Base-by-base conservation (phyloP, 805 yeast genomes). In the Cephaloascus albidus region DNA sequence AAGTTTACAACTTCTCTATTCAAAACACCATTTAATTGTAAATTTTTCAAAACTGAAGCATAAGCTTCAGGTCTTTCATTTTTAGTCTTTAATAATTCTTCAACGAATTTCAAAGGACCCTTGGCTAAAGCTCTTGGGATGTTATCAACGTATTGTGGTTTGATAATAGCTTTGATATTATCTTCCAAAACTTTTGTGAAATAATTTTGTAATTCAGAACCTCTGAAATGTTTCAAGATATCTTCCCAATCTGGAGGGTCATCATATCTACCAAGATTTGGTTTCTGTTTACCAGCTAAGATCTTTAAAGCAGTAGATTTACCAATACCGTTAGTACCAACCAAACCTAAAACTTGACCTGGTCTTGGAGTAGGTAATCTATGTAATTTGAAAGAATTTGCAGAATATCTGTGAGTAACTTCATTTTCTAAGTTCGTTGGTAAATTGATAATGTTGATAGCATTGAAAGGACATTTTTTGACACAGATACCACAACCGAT, bases 401-500 rank as follows among this genome's bases (percentile, higher is more conserved):
- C 98, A 37, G 96, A 86, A 64, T 93, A 93, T 71, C 98, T 80
- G 64, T 93, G 97, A 31, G 97, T 88, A 41, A 89, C 94, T 61
- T 93, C 90, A 37, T 72, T 68, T 40, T 90, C 97, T 58, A 93
- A 74, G 61, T 93, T 89, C 15, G 97, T 90, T 47, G 98, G 98
- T 60, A 93, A 72, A 58, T 93, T 93, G 70, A 93, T 93, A 58
- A 93, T 93, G 56, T 77, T 84, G 55, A 93, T 89, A 46, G 98
- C 98, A 55, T 90, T 96, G 57, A 93, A 93, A 23, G 98, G 98
- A 67, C 98, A 93, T 61, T 88, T 93, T 65, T 93, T 93, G 39
- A 89, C 96, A 76, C 98, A 93, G 52, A 93, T 93, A 88, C 98
- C 98, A 74, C 98, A 93, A 60, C 98, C 98, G 53, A 93, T 90